Evolutionary conservation across 768 basidiomycete species (phyloP).

Genomic region (Leccinum sublutescens): DNA sequence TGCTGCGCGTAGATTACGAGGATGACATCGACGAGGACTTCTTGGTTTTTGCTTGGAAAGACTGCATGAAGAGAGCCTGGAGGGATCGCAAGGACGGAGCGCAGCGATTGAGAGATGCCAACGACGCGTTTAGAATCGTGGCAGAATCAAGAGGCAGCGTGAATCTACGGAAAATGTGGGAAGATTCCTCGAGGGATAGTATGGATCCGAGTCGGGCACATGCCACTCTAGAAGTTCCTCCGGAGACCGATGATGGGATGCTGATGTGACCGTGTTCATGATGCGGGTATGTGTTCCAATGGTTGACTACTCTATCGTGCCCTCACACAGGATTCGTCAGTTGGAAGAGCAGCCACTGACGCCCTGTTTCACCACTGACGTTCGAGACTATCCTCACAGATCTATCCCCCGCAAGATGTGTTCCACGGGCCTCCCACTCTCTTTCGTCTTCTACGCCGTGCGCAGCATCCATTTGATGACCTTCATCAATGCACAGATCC

Average conservation of each 20-base stretch:
- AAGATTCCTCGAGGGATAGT: constrained; percentile 47
- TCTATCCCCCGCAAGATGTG: too few species aligned
- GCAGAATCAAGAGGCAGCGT: constrained; percentile 61
- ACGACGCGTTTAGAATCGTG: constrained; percentile 66
- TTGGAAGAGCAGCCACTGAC: constrained; percentile 60
- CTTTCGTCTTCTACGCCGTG: too few species aligned
- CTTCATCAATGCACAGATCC: too few species aligned
- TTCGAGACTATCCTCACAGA: too few species aligned
- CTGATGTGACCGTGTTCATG: constrained; percentile 61
- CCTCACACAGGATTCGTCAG: constrained; percentile 36
- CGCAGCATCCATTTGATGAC: too few species aligned
- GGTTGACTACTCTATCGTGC: neutral
- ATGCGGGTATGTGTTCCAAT: constrained; percentile 55
- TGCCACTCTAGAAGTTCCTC: constrained; percentile 63
- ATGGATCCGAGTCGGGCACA: constrained; percentile 77
- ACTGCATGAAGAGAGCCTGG: constrained; percentile 58
- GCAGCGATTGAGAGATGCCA: constrained; percentile 50
- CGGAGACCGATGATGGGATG: constrained; percentile 76
- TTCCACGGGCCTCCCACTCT: too few species aligned
- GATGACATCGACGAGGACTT: constrained; percentile 68
- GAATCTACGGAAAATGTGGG: constrained; percentile 49
- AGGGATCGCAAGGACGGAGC: constrained; percentile 41
- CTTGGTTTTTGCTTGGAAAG: constrained; percentile 67
- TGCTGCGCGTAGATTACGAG: constrained; percentile 67
- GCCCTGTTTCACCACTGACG: too few species aligned